Evolutionary conservation across 345 rosid genomes (phyloP), one percentile per base, ranked within the genome.

Genomic region (Lumnitzera littorea): DNA sequence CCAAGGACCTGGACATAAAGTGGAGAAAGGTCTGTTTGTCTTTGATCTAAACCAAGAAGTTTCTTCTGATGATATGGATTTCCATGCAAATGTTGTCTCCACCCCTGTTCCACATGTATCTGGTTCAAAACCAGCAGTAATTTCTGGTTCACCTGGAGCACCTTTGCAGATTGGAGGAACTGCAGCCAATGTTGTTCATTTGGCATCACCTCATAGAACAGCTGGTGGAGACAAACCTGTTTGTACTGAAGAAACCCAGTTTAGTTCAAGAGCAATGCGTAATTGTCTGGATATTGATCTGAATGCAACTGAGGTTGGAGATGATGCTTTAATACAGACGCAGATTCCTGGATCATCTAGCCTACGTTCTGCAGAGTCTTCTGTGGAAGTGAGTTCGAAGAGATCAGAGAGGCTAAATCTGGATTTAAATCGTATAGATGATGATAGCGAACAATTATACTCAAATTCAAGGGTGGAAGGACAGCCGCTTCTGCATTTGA

Each of bases 31-130:
- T 52, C 66, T 74, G 3, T 84, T 91, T 57, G 77, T 50, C 41
- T 88, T 94, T 58, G 97, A 90, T 78, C 80, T 94, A 78, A 94
- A 94, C 72, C 86, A 82, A 70, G 95, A 94, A 75, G 75, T 82
- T 53, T 76, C 74, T 62, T 77, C 85, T 47, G 96, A 90, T 76
- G 97, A 91, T 65, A 63, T 75, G 74, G 99, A 88, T 64, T 63
- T 17, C 57, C 60, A 78, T 27, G 70, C 64, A 57, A 71, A 77
- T 60, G 65, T 78, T 56, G 65, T 75, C 53, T 73, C 87, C 12
- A 57, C 80, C n/a, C 76, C 78, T 11, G 48, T 80, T 55, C 73
- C 92, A 53, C 72, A 79, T 46, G 87, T 82, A 62, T 76, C 81
- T 60, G 89, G 83, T 62, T 87, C 96, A 57, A 72, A 82, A 65